Base-by-base conservation (phyloP, 306 rosid species). In the Ormosia semicastrata region DNA sequence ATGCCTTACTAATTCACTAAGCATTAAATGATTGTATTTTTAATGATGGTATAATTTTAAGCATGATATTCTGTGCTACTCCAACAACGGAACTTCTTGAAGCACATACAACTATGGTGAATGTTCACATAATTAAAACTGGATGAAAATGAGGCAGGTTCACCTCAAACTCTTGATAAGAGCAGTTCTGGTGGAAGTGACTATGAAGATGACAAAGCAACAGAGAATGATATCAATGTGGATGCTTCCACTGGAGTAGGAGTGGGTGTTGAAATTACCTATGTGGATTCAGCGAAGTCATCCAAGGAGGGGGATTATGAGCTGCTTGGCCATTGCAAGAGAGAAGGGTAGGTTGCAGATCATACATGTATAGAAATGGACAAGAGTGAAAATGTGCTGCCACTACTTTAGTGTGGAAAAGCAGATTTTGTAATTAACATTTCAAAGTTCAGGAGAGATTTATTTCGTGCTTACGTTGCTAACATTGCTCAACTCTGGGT, bases 1-100 rank as follows among this genome's bases (percentile, higher is more conserved):
- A n/a, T n/a, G n/a, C n/a, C n/a, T n/a, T n/a, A n/a, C n/a, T n/a
- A n/a, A n/a, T n/a, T n/a, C n/a, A n/a, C n/a, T n/a, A n/a, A n/a
- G n/a, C n/a, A n/a, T n/a, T n/a, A n/a, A n/a, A n/a, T n/a, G n/a
- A n/a, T n/a, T n/a, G n/a, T n/a, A n/a, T n/a, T n/a, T n/a, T n/a
- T n/a, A n/a, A n/a, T n/a, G n/a, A n/a, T n/a, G n/a, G n/a, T n/a
- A n/a, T n/a, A n/a, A n/a, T n/a, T n/a, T n/a, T n/a, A n/a, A n/a
- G n/a, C n/a, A n/a, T n/a, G n/a, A n/a, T n/a, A n/a, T n/a, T n/a
- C 87, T 5, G 60, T 86, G 65, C 91, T 92, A 0, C 78, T 87
- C 10, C 94, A 89, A 68, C 97, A 92, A 71, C 87, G 76, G n/a
- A n/a, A n/a, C 85, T 79, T 75, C 95, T 93, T 0, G 86, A 81